These are phyloP conservation scores for Sporobolomyces roseus DNA, from an alignment of 768 basidiomycete genomes.

Conservation along the genomic window DNA sequence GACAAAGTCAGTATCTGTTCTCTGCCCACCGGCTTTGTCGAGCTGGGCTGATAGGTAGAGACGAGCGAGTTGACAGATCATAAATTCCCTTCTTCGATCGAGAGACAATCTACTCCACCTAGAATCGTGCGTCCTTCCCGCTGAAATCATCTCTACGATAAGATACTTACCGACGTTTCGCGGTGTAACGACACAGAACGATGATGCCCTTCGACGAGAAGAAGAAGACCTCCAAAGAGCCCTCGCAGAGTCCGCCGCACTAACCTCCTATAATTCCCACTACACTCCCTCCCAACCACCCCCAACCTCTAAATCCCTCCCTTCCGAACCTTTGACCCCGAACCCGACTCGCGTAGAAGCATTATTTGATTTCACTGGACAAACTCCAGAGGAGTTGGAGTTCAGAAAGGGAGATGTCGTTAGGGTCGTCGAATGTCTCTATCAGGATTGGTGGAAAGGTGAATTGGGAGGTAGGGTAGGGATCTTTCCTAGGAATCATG, in stretches of 20 bases:
- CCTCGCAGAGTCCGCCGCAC: conserved; percentile 52
- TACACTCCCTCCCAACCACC: not conserved
- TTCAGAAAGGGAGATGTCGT: conserved; percentile 91
- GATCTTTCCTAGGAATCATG: conserved; percentile 96
- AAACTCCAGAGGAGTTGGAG: conserved; percentile 80
- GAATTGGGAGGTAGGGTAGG: conserved; percentile 69
- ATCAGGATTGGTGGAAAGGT: conserved; percentile 96
- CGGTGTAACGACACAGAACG: conserved; percentile 54
- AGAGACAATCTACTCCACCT: not conserved
- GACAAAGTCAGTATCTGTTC: conserved; percentile 65
- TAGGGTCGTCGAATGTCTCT: conserved; percentile 87
- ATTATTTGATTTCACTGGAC: conserved; percentile 79
- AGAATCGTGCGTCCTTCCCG: not conserved
- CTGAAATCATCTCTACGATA: not conserved
- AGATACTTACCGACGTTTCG: not conserved
- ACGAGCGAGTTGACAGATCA: conserved; percentile 11
- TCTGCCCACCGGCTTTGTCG: not conserved
- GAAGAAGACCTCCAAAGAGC: conserved; percentile 93
- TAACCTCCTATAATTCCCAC: not conserved
- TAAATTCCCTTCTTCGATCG: conserved; percentile 23
- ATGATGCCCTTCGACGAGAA: conserved; percentile 74
- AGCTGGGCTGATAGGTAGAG: no score
- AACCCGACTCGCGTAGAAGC: conserved; percentile 77
- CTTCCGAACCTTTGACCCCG: conserved; percentile 44
- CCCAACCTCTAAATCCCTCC: not conserved